Base-by-base conservation (phyloP, 1,284 basidiomycete species). In the Paramarasmius palmivorus region DNA sequence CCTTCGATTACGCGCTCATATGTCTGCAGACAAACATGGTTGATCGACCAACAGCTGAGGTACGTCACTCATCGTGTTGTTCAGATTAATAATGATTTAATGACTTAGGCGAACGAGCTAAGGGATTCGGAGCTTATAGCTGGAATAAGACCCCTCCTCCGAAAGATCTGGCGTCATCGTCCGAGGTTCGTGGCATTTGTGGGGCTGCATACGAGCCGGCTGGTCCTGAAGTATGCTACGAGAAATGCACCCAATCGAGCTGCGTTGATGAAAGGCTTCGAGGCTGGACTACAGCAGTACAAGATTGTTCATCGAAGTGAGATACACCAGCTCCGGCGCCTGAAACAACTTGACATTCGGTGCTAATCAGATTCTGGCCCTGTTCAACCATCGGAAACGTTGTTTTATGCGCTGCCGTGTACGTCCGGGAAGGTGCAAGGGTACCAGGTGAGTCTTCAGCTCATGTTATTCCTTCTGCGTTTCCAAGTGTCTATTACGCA, bases 171-270 rank as follows among this genome's bases (percentile, higher is more conserved):
- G 0, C 65, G 59, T n/a, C 73, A 75, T 56, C 75, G 75, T 2
- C 90, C 90, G 0, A 72, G 72, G 2, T 71, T 88, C 3, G 77
- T 90, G 0, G 88, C 86, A 59, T 89, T 91, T 61, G 83, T 91
- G 4, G 90, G 90, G 0, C 79, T 89, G 54, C 79, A 77, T 34
- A 90, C 92, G 29, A 86, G 86, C 64, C 8, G 45, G 5, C 39
- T 50, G 23, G 49, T 57, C 4, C 22, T 50, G 14, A 50, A 52
- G 17, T 42, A 54, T 26, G 49, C 49, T 2, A 49, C 40, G 35
- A 22, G 17, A 46, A 26, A 23, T 4, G 6, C 7, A 5, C 17
- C 52, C 25, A 40, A 23, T 19, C n/a, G 14, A 52, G 4, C 22
- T 17, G 35, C 10, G 23, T n/a, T 29, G n/a, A 50, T 36, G 37